Evolutionary conservation across 441 rosid genomes (phyloP).

Genomic region (Jatropha podagrica): DNA sequence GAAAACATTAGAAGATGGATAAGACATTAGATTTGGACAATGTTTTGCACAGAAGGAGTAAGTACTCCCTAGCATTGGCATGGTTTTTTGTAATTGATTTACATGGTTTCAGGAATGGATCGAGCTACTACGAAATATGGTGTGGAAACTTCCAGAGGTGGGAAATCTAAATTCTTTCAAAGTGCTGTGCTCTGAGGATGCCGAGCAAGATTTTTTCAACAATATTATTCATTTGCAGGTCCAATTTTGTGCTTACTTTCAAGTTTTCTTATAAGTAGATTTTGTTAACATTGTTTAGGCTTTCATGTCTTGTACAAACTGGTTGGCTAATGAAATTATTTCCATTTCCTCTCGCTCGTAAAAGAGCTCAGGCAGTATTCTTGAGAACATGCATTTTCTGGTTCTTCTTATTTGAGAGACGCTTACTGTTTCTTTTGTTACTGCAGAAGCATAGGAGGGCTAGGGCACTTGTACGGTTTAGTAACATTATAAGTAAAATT

Average conservation of each 20-base stretch:
- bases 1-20: background rate
- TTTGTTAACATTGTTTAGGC: background rate
- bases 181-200: conserved; percentile 80
- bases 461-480: conserved; percentile 69
- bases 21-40: background rate
- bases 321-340: conserved; percentile 3
- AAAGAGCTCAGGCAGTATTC: background rate
- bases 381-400: background rate
- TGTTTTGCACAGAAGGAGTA: background rate
- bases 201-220: conserved; percentile 85
- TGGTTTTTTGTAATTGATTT: conserved; percentile 17
- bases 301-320: background rate
- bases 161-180: conserved; percentile 55
- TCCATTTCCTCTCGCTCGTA: background rate
- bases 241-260: conserved; percentile 14
- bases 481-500: conserved; percentile 44
- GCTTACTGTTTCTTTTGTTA: conserved; percentile 20
- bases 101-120: conserved; percentile 77
- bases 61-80: conserved; percentile 1
- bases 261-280: background rate
- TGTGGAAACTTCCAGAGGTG: conserved; percentile 70
- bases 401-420: background rate
- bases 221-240: conserved; percentile 86
- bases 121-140: conserved; percentile 79
- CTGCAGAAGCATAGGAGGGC: conserved; percentile 82